Conservation (phyloP, 2,329 filamentous ascomycete species). For the Neodidymelliopsis sp. region DNA sequence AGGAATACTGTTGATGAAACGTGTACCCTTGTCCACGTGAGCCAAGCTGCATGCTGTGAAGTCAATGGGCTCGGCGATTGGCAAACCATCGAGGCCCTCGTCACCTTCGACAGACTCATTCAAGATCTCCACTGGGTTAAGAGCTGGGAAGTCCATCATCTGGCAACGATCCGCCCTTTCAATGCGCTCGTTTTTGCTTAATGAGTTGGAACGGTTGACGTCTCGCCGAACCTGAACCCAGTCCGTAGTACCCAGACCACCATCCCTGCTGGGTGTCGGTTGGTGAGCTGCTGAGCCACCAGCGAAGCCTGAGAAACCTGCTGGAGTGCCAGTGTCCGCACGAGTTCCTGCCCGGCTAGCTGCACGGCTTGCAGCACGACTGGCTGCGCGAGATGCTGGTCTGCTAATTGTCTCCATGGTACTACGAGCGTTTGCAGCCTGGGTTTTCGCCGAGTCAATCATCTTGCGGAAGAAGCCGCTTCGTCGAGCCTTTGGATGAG, state of each 20-base stretch:
- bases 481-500: conserved; percentile 76
- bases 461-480: conserved; percentile 96
- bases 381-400: conserved; percentile 48
- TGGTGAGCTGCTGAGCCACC: conserved; percentile 52
- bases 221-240: conserved; percentile 99
- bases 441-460: conserved; percentile 91
- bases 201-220: conserved; percentile 91
- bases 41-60: conserved; percentile 80
- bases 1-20: conserved; percentile 85
- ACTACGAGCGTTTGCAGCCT: conserved; percentile 85
- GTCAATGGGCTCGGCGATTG: conserved; percentile 82
- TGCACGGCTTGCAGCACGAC: conserved; percentile 53
- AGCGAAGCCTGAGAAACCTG: conserved; percentile 64
- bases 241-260: conserved; percentile 74
- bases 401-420: conserved; percentile 70
- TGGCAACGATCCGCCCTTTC: conserved; percentile 90
- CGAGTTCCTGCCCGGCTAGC: conserved; percentile 40
- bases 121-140: conserved; percentile 89
- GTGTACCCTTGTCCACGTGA: conserved; percentile 93
- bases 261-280: conserved; percentile 67
- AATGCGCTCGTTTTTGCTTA: conserved; percentile 84
- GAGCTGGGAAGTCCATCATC: conserved; percentile 89
- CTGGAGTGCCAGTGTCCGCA: conserved; percentile 55
- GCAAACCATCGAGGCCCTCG: conserved; percentile 83
- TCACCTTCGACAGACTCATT: conserved; percentile 87